Conservation (phyloP, 208 protist species). For the Trichomonas tenax region DNA sequence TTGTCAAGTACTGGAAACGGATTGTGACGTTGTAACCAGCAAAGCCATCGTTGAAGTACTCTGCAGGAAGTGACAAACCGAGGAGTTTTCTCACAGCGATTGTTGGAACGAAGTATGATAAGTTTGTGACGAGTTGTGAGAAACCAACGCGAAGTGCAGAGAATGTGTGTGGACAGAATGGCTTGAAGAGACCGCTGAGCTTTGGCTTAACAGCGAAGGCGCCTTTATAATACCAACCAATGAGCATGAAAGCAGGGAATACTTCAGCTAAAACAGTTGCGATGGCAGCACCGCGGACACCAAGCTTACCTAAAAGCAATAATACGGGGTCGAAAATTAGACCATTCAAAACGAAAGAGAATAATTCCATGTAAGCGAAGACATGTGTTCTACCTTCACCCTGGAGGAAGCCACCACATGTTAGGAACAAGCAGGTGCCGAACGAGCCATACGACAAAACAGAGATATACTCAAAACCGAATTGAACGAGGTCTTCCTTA, state of each 20-base stretch:
- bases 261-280: neutral
- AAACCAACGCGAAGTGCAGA: neutral
- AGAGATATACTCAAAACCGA: neutral
- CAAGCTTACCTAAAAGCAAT: neutral
- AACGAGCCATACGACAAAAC: neutral
- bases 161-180: neutral
- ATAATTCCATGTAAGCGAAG: neutral
- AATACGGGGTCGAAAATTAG: neutral
- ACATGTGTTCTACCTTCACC: slow-evolving; percentile 1
- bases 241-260: neutral
- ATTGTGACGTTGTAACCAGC: neutral
- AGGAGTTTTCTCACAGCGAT: neutral
- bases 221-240: neutral
- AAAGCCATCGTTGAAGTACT: neutral
- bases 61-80: neutral
- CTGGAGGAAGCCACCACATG: neutral
- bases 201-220: neutral
- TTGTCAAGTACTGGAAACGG: neutral
- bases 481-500: neutral
- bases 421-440: neutral
- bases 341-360: neutral
- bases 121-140: neutral
- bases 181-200: neutral
- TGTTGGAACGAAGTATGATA: neutral
- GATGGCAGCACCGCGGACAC: neutral